Conservation (phyloP, 441 rosid species). For the Populus tomentosa region DNA sequence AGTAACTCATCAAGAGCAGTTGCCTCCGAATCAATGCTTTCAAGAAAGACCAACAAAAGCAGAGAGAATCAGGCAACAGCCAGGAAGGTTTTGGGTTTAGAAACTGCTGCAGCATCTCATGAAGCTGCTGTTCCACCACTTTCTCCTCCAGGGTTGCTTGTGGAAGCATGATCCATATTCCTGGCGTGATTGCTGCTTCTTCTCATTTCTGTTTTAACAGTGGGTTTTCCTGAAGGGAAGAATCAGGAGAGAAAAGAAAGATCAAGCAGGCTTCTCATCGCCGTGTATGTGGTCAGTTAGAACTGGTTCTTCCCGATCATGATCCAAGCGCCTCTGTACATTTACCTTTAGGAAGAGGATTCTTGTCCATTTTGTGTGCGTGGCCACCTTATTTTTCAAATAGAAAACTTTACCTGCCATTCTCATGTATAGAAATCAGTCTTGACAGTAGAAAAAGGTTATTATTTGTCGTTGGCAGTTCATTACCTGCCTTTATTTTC, state of each 20-base stretch:
- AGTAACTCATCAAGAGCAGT: slow-evolving; percentile 38
- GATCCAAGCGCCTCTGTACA: slow-evolving; percentile 38
- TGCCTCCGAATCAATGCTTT: slow-evolving; percentile 26
- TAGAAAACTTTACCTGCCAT: background rate
- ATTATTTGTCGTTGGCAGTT: too few species aligned
- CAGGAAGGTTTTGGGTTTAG: slow-evolving; percentile 47
- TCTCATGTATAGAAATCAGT: slow-evolving; percentile 10
- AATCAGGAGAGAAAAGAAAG: slow-evolving; percentile 32
- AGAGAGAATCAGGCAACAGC: slow-evolving; percentile 40
- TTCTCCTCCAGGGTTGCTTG: slow-evolving; percentile 56
- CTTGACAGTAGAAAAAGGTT: too few species aligned
- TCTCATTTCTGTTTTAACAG: slow-evolving; percentile 20
- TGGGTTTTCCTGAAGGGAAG: slow-evolving; percentile 21
- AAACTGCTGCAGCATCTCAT: slow-evolving; percentile 8
- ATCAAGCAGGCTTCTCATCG: slow-evolving; percentile 15
- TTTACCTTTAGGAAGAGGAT: slow-evolving; percentile 3
- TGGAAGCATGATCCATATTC: slow-evolving; percentile 19
- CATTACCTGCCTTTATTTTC: too few species aligned
- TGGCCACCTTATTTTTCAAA: background rate
- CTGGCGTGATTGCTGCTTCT: slow-evolving; percentile 23
- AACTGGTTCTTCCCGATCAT: slow-evolving; percentile 46
- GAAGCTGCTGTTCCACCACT: slow-evolving; percentile 61
- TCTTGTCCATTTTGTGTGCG: background rate
- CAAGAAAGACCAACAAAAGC: slow-evolving; percentile 34
- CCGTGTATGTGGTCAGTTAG: slow-evolving; percentile 7